These are phyloP conservation scores for Naganishia antarctica DNA, from an alignment of 768 basidiomycete genomes.

Conservation along the genomic window DNA sequence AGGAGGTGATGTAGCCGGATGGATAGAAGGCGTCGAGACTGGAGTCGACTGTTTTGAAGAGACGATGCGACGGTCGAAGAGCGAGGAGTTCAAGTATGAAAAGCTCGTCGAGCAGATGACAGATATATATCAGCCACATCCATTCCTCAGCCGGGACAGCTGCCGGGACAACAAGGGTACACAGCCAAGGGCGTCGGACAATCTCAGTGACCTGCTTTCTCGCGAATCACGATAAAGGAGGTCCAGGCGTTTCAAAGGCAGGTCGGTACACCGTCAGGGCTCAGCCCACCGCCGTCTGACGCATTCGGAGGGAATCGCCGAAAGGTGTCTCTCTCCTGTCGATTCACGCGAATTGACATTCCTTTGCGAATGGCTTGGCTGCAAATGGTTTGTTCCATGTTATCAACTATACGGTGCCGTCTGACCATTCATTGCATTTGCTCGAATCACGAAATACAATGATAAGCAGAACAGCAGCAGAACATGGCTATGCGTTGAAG, in stretches of 20 bases:
- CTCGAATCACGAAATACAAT: background rate
- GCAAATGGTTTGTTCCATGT: constrained; percentile 6
- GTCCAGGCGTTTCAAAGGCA: no score
- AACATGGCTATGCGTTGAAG: no score
- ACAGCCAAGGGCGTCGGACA: background rate
- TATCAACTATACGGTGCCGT: background rate
- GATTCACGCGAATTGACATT: background rate
- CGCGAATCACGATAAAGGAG: no score
- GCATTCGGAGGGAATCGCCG: background rate
- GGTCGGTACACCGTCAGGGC: no score
- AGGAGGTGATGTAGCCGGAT: background rate
- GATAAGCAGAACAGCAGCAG: constrained; percentile 9
- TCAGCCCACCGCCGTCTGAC: no score
- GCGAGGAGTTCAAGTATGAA: background rate
- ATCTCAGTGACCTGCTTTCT: no score
- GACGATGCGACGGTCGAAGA: background rate
- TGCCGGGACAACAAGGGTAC: background rate
- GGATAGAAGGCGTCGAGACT: background rate
- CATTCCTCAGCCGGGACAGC: no score
- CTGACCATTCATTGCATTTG: no score
- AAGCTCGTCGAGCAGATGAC: background rate
- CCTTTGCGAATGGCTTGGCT: constrained; percentile 17
- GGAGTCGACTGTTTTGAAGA: background rate
- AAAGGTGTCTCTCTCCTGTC: background rate
- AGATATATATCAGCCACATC: constrained; percentile 2